Evolutionary conservation across 176 grass and related monocot species (phyloP), one percentile per base, ranked within the genome.

Genomic region (bread wheat (Triticum aestivum)): DNA sequence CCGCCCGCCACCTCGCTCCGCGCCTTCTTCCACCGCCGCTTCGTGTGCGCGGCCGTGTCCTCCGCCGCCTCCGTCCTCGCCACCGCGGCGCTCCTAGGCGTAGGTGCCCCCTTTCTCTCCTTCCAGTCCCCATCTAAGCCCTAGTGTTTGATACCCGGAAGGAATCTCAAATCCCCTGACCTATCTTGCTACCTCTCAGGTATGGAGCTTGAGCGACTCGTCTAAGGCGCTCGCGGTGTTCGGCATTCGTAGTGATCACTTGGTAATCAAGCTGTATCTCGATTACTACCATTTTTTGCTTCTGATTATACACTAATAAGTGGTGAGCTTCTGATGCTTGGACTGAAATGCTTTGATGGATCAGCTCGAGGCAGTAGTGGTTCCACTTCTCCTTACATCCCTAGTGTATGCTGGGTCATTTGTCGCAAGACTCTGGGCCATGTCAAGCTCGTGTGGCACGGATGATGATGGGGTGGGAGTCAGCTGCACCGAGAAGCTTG

Each of bases 331-430:
- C 18, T 44, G 47, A 65, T 69, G 72, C 18, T 72, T 84, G 82
- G 30, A 89, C 33, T 89, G 64, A 89, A 89, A 89, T 65, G 37
- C 39, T 84, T 39, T 81, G 20, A 41, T 80, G 72, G 17, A 86
- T 67, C 82, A 98, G 93, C 88, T 92, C 80, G 75, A 94, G 82
- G 90, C 93, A 63, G 84, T 91, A 70, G 11, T 63, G 54, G 86
- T 95, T 80, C 96, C 93, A 63, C 81, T 98, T 70, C 64, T 95
- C 33, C 82, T 95, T 69, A 98, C 96, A 30, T 94, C 96, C 2
- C 75, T 93, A 38, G 85, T 98, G 23, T 98, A 98, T 73, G 79
- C 84, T 58, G 91, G 93, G 30, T 94, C 96, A 0, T 79, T 95
- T 9, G 35, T 94, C 9, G 34, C 58, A 66, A 95, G 71, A 83